A percentile compares a stretch with the other conserved stretches of the same genome.
phyloP scores from a whole-genome alignment of 2,329 filamentous ascomycete species.

The Cyphellophora europaea region DNA sequence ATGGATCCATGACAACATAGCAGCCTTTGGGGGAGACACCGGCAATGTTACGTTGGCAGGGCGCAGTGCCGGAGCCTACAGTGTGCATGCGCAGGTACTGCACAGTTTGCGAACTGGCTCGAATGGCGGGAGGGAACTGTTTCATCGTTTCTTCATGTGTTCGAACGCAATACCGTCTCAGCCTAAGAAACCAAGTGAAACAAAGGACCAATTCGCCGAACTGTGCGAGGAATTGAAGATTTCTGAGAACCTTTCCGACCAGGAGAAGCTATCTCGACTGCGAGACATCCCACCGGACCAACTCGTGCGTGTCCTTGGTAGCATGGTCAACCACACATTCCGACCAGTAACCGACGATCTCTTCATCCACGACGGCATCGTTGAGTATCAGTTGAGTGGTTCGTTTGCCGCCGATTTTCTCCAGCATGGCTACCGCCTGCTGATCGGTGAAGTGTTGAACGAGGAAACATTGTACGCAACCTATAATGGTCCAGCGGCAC shows the following conservation, averaged over 20 bases:
- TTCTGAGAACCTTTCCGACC: conserved; percentile 11
- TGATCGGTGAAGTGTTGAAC: conserved; percentile 36
- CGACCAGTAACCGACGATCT: conserved; percentile 33
- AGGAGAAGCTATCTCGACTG: conserved; percentile 25
- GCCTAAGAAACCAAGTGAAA: conserved; percentile 29
- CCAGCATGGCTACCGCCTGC: conserved; percentile 23
- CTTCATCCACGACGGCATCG: conserved; percentile 31
- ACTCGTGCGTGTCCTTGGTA: conserved; percentile 26
- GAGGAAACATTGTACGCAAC: conserved; percentile 36
- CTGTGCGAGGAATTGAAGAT: conserved; percentile 28
- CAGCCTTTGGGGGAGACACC: conserved; percentile 30
- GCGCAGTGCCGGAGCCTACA: conserved; percentile 41
- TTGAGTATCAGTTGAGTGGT: conserved; percentile 28
- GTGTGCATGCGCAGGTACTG: conserved; percentile 12
- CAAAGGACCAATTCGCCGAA: conserved; percentile 36
- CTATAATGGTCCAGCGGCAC: conserved; percentile 29
- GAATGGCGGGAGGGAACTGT: too few relatives aligned
- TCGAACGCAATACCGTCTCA: conserved; percentile 39
- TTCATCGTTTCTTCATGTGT: conserved; percentile 31
- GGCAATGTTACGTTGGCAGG: conserved; percentile 30
- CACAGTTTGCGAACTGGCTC: too few relatives aligned
- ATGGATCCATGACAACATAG: conserved; percentile 31
- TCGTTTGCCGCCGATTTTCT: conserved; percentile 30
- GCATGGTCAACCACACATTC: conserved; percentile 37
- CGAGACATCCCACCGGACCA: conserved; percentile 23